Base-by-base conservation (phyloP, 1,284 basidiomycete species). In the Pisolithus thermaeus region DNA sequence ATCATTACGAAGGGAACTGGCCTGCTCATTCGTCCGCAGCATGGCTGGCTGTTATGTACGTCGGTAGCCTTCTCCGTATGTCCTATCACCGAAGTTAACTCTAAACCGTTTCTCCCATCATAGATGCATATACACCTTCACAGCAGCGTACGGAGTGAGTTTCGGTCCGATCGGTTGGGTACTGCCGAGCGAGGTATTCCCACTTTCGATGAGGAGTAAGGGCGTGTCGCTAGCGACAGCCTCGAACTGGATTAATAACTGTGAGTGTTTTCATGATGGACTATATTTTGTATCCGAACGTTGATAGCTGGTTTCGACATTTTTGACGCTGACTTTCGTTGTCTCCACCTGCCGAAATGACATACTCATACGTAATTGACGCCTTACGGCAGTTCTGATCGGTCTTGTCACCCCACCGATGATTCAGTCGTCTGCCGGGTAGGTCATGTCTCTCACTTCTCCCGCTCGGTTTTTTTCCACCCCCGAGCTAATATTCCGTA, bases 141-240 rank as follows among this genome's bases (percentile, higher is more conserved):
- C 90, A 27, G 82, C 81, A 51, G 84, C 86, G 25, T 95, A 92
- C 64, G 90, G 91, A 2, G 70, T 84, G 41, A 90, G 87, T 37
- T 85, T 90, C 64, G 92, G 92, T 1, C 92, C 92, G 2, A 81
- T 91, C 57, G 88, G 84, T 11, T 95, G 92, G 90, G 80, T 91
- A 1, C 74, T 91, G 2, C 84, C 87, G 0, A 83, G 79, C 57
- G 90, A 92, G 68, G 84, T 95, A 22, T 93, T 94, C 69, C 87
- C 92, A 5, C 73, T 92, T n/a, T 87, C 89, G 7, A 81, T 93
- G 68, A 77, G 92, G 61, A 84, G 90, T 56, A 84, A 85, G 64
- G 92, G 92, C 55, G 90, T 92, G 5, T 80, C 88, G 22, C 63
- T 95, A 20, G 84, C 88, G n/a, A 91, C 90, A 2, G 84, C 88